Conservation (phyloP, 164 flowering plant species). For the Aristolochia contorta region DNA sequence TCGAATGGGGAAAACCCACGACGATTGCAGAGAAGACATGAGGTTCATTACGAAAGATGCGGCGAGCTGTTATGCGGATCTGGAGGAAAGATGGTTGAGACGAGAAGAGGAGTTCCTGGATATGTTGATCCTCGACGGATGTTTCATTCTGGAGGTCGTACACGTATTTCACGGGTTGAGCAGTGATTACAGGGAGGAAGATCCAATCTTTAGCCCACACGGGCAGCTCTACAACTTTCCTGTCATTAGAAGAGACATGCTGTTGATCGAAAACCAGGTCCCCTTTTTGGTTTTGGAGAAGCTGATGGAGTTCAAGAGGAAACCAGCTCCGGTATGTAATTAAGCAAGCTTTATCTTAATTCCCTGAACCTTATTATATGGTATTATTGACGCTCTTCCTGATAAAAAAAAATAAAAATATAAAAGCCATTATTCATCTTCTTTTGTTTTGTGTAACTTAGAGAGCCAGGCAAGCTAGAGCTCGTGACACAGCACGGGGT, state of each 20-base stretch:
- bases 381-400: too few relatives aligned
- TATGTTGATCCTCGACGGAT: conserved; percentile 6
- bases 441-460: neutral
- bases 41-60: neutral
- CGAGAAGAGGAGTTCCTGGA: conserved; percentile 6
- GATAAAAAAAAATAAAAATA: too few relatives aligned
- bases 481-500: too few relatives aligned
- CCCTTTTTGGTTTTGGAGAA: conserved; percentile 9
- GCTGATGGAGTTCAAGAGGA: neutral
- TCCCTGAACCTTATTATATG: too few relatives aligned
- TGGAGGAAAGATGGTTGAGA: neutral
- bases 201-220: conserved; percentile 9
- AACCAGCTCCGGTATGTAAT: neutral
- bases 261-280: conserved; percentile 17
- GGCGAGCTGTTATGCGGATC: conserved; percentile 1
- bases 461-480: too few relatives aligned
- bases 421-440: too few relatives aligned
- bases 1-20: neutral
- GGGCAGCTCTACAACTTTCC: conserved; percentile 3
- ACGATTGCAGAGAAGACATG: neutral
- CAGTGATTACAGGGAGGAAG: neutral
- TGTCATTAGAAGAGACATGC: conserved; percentile 11
- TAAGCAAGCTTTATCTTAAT: too few relatives aligned
- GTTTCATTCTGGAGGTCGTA: conserved; percentile 7
- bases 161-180: neutral